Conservation (phyloP, 176 grass and related monocot genomes). For the Cenchrus purpureus region DNA sequence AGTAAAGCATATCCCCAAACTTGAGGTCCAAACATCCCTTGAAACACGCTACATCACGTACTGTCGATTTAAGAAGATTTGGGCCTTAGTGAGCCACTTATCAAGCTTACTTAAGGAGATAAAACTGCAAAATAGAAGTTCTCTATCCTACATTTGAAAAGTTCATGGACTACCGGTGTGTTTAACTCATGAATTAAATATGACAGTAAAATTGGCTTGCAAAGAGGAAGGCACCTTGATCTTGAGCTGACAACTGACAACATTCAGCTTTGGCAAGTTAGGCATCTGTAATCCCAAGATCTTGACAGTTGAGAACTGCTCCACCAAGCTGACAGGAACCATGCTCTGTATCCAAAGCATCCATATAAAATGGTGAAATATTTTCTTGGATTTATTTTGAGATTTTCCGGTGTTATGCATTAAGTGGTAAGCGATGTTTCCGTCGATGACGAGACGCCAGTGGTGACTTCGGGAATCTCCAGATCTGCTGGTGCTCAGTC, state of each 20-base stretch:
- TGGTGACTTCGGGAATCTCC: no score
- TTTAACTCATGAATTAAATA: not conserved
- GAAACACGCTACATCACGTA: not conserved
- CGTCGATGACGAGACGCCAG: no score
- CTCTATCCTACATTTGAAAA: not conserved
- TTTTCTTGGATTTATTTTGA: no score
- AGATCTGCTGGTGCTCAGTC: no score
- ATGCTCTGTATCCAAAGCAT: not conserved
- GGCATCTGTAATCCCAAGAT: conserved; percentile 10
- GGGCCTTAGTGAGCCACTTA: not conserved
- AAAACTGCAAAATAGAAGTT: not conserved
- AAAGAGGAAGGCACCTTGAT: not conserved
- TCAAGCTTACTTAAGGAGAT: not conserved
- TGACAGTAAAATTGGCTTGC: not conserved
- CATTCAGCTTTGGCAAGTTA: not conserved
- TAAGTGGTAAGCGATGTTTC: no score
- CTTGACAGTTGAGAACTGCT: not conserved
- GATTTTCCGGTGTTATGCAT: no score
- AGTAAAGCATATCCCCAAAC: not conserved
- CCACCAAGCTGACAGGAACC: not conserved
- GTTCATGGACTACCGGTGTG: not conserved
- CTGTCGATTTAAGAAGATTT: not conserved
- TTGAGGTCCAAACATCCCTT: no score
- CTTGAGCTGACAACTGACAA: not conserved
- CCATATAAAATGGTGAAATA: not conserved